Base-by-base conservation (phyloP, 2,329 filamentous ascomycete genomes). In the Dothistroma septosporum region DNA sequence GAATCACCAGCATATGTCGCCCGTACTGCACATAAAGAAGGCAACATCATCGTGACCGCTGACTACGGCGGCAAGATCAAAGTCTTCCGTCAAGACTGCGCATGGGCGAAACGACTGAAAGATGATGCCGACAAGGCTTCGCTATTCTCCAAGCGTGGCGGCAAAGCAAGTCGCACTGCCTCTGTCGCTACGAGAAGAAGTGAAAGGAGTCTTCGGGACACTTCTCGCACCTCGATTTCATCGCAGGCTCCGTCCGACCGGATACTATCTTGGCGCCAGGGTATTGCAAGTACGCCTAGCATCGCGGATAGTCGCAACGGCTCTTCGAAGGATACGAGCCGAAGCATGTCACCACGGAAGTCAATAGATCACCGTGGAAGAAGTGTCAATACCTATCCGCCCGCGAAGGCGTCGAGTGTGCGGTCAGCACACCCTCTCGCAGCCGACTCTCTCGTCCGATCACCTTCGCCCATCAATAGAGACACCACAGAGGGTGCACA, bases 31-130 rank as follows among this genome's bases (percentile, higher is more conserved):
- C 94, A 99, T 72, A 78, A 80, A 14, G 87, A 87, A 62, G 94
- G 94, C 28, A 91, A 96, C 69, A 97, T 99, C 64, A 87, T 99
- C 59, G 85, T 97, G 54, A 96, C 93, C 0, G 90, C 92, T 1
- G 93, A 97, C 73, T 91, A 91, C 69, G 87, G 86, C 0, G 94
- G 94, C 37, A 85, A 86, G 28, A 94, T 99, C 77, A 97, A 97
- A 73, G 89, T 97, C 0, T 97, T 97, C 72, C 85, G 94, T 21
- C 93, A 97, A 75, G 94, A 99, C 73, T 97, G 93, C 72, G 94
- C 93, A 0, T 91, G 84, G 68, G 76, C 82, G 53, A 96, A 96
- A 75, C 87, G 93, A 5, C 83, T 85, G 58, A 70, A 73, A 60
- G 90, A 92, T 58, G 84, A 82, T 41, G 93, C 88, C 88, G 91